Percentiles rank a stretch among this genome's conserved stretches.
phyloP scores from a whole-genome alignment of 257 asterid genomes.

The Eustoma russellianum region DNA sequence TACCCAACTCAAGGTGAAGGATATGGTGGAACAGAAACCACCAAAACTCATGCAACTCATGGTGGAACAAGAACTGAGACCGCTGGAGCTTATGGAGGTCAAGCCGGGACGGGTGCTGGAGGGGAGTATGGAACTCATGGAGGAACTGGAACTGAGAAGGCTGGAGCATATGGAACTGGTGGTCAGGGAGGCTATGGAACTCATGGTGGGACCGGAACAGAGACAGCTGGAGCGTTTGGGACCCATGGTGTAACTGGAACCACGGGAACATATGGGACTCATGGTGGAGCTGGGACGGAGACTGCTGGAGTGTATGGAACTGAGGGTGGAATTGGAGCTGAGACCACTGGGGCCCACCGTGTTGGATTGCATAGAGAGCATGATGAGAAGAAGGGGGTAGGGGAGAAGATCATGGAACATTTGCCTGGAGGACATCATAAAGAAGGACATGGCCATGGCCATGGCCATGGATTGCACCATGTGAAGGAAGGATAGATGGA shows the following conservation, averaged over 20 bases:
- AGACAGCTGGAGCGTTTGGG: neutral
- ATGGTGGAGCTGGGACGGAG: too few species aligned
- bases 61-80: too few species aligned
- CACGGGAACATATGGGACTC: constrained; percentile 7
- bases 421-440: constrained; percentile 19
- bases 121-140: too few species aligned
- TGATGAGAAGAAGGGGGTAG: constrained; percentile 27
- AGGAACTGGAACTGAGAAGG: neutral
- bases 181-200: neutral
- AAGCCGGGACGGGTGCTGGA: too few species aligned
- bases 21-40: too few species aligned
- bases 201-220: constrained; percentile 1
- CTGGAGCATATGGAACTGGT: neutral
- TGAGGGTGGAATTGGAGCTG: constrained; percentile 13
- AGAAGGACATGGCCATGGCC: too few species aligned
- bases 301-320: constrained; percentile 14
- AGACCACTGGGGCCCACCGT: constrained; percentile 6
- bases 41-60: too few species aligned
- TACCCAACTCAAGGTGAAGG: too few species aligned
- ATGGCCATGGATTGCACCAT: too few species aligned
- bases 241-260: constrained; percentile 9
- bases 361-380: constrained; percentile 8
- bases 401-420: constrained; percentile 37
- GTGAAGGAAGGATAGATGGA: too few species aligned
- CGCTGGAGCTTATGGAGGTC: too few species aligned